Base-by-base conservation (phyloP, 345 rosid species). In the Eucalyptus microcorys region DNA sequence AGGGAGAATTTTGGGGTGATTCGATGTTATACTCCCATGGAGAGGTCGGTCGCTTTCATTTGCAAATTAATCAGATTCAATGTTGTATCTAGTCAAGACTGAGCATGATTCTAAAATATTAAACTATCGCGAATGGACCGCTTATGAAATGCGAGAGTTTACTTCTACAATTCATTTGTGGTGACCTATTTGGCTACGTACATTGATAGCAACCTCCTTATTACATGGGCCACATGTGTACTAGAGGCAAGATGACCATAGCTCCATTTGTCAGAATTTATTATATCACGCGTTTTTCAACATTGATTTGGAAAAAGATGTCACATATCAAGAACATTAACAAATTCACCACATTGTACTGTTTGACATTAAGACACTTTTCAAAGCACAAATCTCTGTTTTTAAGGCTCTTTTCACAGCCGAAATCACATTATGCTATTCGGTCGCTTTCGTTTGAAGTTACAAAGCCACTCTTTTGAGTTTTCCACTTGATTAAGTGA, bases 61-160 rank as follows among this genome's bases (percentile, higher is more conserved):
- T 15, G 76, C 0, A 32, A 16, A 64, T n/a, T 14, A n/a, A 5
- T 64, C 3, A n/a, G 2, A 64, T n/a, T n/a, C 3, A 14, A 64
- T 0, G 3, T 64, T 64, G 3, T 8, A 64, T 1, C 3, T 64
- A 64, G 76, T 2, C 76, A 64, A 14, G 7, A 15, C 0, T n/a
- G 37, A 15, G 3, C 1, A 64, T 14, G 40, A 16, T 64, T 8
- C 1, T 0, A 4, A 16, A 64, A 16, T 8, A 0, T n/a, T n/a
- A n/a, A 64, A 7, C 0, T 1, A n/a, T n/a, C 0, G 0, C 0
- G 5, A 64, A n/a, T 64, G 0, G 6, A 64, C 6, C 3, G 6
- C 2, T 64, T 64, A 64, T 14, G 14, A n/a, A n/a, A 64, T 64
- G 1, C 10, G 4, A 14, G 21, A 15, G 10, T n/a, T n/a, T 64